Evolutionary conservation across 257 asterid genomes (phyloP), one percentile per base, ranked within the genome.

Genomic region (Forsythia viridissima): DNA sequence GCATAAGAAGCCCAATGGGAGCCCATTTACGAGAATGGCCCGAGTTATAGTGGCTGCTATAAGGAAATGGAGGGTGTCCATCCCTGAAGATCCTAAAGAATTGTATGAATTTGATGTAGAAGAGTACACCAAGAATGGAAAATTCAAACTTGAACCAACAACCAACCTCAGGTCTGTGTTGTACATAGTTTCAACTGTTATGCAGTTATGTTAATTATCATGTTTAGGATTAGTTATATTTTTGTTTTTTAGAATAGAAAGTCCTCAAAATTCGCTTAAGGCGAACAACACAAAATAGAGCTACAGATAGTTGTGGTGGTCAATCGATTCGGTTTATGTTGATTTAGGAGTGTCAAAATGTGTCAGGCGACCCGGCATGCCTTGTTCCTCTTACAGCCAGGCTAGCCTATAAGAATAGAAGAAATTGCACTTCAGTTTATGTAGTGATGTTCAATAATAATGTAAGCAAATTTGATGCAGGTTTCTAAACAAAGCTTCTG

Each of bases 401-500:
- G 34, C 34, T 30, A 30, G 34, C 34, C 34, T 30, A 30, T 30
- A 30, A 0, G 34, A 30, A 1, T 30, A 30, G 34, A 30, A 30
- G 34, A 30, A 30, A 30, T 30, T 30, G 34, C 34, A 30, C 34
- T 30, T 30, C 1, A 30, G 34, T 30, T 30, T 30, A 30, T 30
- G 34, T 30, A 30, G 34, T 30, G 34, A 30, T 30, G 2, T 30
- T 30, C 34, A 0, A 30, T 30, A 30, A 30, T 12, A 12, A 12
- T 3, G 55, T 44, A 4, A 11, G 18, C 18, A 16, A 55, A 59
- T 76, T 11, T 55, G 48, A 44, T 51, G 76, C 86, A 85, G 86
- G 41, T 81, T 79, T 39, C 74, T 84, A 11, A 81, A 79, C 81
- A 84, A 78, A 81, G 87, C 87, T 20, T 81, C 82, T 71, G 85